A percentile compares a stretch with the other conserved stretches of the same genome.
Conservation (phyloP, 2,329 filamentous ascomycete genomes). For the Epichloe hybrida region DNA sequence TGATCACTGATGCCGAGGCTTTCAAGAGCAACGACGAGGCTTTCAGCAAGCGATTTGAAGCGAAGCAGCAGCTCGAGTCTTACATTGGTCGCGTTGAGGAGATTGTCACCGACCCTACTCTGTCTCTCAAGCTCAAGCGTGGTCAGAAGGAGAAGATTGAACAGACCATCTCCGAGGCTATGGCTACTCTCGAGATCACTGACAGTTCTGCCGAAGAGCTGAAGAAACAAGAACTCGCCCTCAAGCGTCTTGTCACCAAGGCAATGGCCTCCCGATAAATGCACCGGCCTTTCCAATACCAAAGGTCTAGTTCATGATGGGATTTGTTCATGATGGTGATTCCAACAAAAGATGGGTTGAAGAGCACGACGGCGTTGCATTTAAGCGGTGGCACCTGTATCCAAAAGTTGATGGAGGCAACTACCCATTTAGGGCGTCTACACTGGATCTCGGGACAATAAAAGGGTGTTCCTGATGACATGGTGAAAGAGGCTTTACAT, state of each 20-base stretch:
- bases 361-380: constrained; percentile 5
- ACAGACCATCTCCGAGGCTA: constrained; percentile 88
- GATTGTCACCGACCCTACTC: constrained; percentile 90
- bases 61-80: constrained; percentile 96
- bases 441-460: constrained; percentile 2
- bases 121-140: constrained; percentile 96
- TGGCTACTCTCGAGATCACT: constrained; percentile 93
- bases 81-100: constrained; percentile 99
- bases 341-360: constrained; percentile 3
- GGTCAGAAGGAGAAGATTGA: constrained; percentile 99
- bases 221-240: constrained; percentile 98
- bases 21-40: constrained; percentile 98
- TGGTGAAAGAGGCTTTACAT: constrained; percentile 3
- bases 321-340: constrained; percentile 1
- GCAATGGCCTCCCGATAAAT: constrained; percentile 83
- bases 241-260: constrained; percentile 98
- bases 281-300: background rate
- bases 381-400: constrained; percentile 4
- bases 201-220: constrained; percentile 85
- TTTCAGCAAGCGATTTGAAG: constrained; percentile 99
- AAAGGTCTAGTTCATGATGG: background rate
- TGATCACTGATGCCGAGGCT: constrained; percentile 93
- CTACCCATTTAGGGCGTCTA: constrained; percentile 2
- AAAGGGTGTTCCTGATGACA: background rate
- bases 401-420: constrained; percentile 2